Percentiles rank a stretch among this genome's conserved stretches.
Evolutionary conservation across 1,139 yeast species (phyloP).

Genomic region (Blastobotrys buckinghamii): DNA sequence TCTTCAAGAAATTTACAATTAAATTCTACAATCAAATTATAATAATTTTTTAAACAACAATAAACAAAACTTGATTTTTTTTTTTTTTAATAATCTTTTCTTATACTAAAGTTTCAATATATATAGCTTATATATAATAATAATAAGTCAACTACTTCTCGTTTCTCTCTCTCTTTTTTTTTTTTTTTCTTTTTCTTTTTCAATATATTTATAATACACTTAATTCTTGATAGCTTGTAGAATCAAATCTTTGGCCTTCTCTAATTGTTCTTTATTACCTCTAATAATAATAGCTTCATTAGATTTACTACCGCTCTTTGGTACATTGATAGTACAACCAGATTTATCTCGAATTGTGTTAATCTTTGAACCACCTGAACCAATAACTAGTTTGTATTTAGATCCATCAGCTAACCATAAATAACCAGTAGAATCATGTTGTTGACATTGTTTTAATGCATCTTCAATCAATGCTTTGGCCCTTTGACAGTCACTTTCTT

Average conservation of each 20-base stretch:
- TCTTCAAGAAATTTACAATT: conserved; percentile 50
- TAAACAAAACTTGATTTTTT: too few species aligned
- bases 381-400: conserved; percentile 57
- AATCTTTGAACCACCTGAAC: conserved; percentile 69
- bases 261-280: conserved; percentile 41
- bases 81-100: background rate
- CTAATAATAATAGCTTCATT: conserved; percentile 27
- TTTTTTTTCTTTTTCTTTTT: background rate
- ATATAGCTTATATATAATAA: background rate
- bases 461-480: conserved; percentile 32
- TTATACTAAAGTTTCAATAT: background rate
- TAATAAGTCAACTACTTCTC: background rate
- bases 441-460: conserved; percentile 31
- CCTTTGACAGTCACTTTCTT: conserved; percentile 35
- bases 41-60: too few species aligned
- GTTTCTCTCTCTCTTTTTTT: background rate
- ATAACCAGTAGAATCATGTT: conserved; percentile 42
- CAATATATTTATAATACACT: background rate
- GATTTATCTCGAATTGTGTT: conserved; percentile 55
- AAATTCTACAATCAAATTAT: conserved; percentile 30
- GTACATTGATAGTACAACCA: conserved; percentile 57
- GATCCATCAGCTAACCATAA: conserved; percentile 44
- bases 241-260: conserved; percentile 40
- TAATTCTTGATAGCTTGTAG: conserved; percentile 17
- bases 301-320: conserved; percentile 43